Evolutionary conservation across 139 green algal genomes (phyloP).

Genomic region (Picochlorum sp.): DNA sequence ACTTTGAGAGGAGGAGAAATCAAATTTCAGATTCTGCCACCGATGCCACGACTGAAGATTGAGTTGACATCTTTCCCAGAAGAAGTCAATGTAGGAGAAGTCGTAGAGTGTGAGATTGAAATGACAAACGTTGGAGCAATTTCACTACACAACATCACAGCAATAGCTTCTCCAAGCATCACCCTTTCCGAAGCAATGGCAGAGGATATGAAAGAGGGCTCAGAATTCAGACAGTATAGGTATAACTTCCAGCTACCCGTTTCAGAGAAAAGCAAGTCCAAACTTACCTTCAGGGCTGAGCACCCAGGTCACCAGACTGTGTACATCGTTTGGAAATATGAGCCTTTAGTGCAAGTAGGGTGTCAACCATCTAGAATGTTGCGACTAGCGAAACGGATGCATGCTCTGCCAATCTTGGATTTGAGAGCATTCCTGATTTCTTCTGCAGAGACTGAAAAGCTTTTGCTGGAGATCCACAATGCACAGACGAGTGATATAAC

Average conservation of each 20-base stretch:
- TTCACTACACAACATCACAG: slow-evolving; percentile 17
- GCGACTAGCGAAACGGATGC: background rate
- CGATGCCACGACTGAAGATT: slow-evolving; percentile 56
- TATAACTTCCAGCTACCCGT: background rate
- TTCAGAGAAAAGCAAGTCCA: background rate
- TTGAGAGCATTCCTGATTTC: background rate
- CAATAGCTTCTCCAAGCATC: background rate
- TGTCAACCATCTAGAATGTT: background rate
- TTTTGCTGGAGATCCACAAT: background rate
- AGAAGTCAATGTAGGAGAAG: slow-evolving; percentile 32
- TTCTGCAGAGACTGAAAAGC: background rate
- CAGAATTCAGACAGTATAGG: background rate
- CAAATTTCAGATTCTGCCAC: slow-evolving; percentile 40
- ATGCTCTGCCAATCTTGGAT: background rate
- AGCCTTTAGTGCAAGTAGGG: background rate
- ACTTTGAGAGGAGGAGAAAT: slow-evolving; percentile 16
- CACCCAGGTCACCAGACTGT: background rate
- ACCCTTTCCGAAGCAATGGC: background rate
- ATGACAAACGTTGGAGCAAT: slow-evolving; percentile 33
- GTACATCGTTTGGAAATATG: slow-evolving; percentile 2
- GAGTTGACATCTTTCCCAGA: slow-evolving; percentile 16
- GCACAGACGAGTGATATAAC: too few species aligned
- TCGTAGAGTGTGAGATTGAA: slow-evolving; percentile 18
- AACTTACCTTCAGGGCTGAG: background rate
- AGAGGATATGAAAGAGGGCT: background rate